Percentiles rank a stretch among this genome's conserved stretches.
These are phyloP conservation scores for Amaranthus hypochondriacus DNA, from an alignment of 148 eudicot genomes.

Conservation along the genomic window DNA sequence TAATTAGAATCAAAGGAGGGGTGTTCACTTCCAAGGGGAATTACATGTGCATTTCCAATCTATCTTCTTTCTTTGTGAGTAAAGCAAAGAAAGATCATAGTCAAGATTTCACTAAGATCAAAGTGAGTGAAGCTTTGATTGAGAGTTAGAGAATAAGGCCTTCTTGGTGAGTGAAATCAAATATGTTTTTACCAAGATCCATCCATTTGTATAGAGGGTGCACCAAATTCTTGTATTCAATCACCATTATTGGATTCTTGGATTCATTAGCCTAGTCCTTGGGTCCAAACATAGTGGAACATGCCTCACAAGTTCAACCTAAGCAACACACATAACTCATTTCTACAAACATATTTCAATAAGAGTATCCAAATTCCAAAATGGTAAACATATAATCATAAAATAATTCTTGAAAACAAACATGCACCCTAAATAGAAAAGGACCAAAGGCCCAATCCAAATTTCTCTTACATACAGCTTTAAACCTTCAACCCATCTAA, in stretches of 20 bases:
- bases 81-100: no score
- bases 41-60: no score
- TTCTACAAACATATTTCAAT: neutral
- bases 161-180: no score
- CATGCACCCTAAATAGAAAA: neutral
- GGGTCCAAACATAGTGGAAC: neutral
- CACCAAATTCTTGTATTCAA: neutral
- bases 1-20: no score
- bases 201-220: neutral
- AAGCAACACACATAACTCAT: neutral
- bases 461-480: constrained; percentile 9
- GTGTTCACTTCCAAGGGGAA: no score
- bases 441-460: neutral
- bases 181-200: neutral
- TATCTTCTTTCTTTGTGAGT: no score
- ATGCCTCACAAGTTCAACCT: neutral
- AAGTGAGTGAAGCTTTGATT: no score
- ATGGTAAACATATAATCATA: neutral
- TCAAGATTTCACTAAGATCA: no score
- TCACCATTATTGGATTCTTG: neutral
- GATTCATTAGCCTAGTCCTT: no score
- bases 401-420: neutral
- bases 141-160: no score
- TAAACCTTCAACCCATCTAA: neutral
- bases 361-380: neutral